Evolutionary conservation across 371 early-diverging fungal genomes (phyloP), one percentile per base, ranked within the genome.

Genomic region (Furculomyces boomerangus): DNA sequence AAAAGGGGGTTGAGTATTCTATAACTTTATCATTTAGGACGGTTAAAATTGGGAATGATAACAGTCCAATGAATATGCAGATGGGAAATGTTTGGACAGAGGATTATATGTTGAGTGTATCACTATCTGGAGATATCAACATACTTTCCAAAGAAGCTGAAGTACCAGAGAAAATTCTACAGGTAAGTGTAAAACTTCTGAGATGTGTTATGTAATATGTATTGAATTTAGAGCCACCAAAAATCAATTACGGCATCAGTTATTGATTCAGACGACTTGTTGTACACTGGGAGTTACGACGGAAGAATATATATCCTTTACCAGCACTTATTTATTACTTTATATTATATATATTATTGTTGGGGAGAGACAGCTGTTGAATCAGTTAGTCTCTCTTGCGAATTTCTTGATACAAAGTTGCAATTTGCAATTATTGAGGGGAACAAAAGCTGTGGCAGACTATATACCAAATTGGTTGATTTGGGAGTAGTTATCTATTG

Each of bases 81-180:
- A 84, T 97, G n/a, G 97, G 95, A 50, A 83, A 80, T 53, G 64
- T 91, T 62, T 94, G 94, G 94, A 76, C 75, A 43, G 83, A 78
- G 27, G 63, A 79, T 59, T 20, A 24, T 10, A 55, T 92, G 18
- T 35, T 94, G 45, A 77, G 82, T 50, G 65, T 88, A 40, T 89
- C 93, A 3, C 45, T 67, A 20, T 57, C 53, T 18, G 68, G 61
- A 47, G 56, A 52, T 53, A 51, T 68, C 39, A 71, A 60, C 47
- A 49, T 54, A 7, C 40, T 64, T 56, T 48, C 40, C 8, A 49
- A 57, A 55, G 59, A 55, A 18, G 16, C 24, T 7, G 60, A 54
- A 1, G 31, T 26, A 32, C 65, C 57, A 1, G 58, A 58, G 18
- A 27, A 29, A 16, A 50, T 59, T 18, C 40, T 48, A 5, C 40